These are phyloP conservation scores for Parastagonospora nodorum DNA, from an alignment of 2,329 filamentous ascomycete genomes.

Conservation along the genomic window DNA sequence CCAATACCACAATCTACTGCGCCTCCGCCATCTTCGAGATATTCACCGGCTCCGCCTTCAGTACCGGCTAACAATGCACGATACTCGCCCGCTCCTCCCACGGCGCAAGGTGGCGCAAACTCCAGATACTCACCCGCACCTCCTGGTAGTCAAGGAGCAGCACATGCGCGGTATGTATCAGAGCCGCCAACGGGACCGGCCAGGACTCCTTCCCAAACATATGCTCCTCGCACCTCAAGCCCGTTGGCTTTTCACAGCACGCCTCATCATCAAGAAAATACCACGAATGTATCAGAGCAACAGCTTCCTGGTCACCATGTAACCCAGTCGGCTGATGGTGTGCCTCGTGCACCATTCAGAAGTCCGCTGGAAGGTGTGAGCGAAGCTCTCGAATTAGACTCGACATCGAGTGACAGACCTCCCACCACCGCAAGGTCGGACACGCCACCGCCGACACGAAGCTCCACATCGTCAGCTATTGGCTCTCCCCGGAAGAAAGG, in stretches of 20 bases:
- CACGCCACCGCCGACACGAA: slow-evolving; percentile 39
- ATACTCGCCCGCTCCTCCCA: slow-evolving; percentile 48
- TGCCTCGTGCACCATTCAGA: slow-evolving; percentile 30
- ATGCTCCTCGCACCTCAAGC: slow-evolving; percentile 68
- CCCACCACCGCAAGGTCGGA: slow-evolving; percentile 31
- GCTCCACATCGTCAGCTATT: slow-evolving; percentile 38
- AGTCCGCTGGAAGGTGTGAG: slow-evolving; percentile 41
- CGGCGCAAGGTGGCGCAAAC: slow-evolving; percentile 33
- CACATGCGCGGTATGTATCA: slow-evolving; percentile 46
- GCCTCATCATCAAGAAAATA: slow-evolving; percentile 37
- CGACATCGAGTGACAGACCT: slow-evolving; percentile 17
- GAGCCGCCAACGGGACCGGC: slow-evolving; percentile 39
- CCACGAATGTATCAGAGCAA: slow-evolving; percentile 8
- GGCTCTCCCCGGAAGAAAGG: slow-evolving; percentile 48
- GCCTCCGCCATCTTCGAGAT: slow-evolving; percentile 26
- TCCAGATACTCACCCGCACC: slow-evolving; percentile 50
- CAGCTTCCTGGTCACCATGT: slow-evolving; percentile 27
- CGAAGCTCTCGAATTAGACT: slow-evolving; percentile 38
- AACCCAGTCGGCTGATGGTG: slow-evolving; percentile 34
- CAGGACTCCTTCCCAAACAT: slow-evolving; percentile 54
- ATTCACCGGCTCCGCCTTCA: slow-evolving; percentile 37
- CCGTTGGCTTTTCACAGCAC: slow-evolving; percentile 60
- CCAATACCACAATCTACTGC: slow-evolving; percentile 38
- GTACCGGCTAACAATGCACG: slow-evolving; percentile 43
- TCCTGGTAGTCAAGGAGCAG: slow-evolving; percentile 40